Conservation (phyloP, 2,329 filamentous ascomycete genomes). For the Microcyclospora tardicrescens region DNA sequence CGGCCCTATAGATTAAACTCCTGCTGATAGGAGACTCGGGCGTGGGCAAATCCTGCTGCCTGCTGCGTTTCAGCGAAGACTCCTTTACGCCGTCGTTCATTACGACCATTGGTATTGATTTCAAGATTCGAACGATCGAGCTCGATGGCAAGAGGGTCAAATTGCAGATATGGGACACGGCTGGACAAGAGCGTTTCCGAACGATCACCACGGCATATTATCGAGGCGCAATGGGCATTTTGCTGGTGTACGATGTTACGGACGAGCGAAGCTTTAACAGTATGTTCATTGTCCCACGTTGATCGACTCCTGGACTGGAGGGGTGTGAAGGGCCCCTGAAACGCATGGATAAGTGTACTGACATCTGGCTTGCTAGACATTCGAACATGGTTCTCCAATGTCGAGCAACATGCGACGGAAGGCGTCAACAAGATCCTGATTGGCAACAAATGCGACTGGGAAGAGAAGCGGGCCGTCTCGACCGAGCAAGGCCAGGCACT, state of each 20-base stretch:
- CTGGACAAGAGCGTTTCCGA: slow-evolving; percentile 92
- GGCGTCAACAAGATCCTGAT: slow-evolving; percentile 99
- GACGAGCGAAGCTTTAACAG: slow-evolving; percentile 93
- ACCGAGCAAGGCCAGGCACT: slow-evolving; percentile 87
- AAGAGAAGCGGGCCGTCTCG: slow-evolving; percentile 91
- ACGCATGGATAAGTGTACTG: not conserved
- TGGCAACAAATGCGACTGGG: slow-evolving; percentile 99
- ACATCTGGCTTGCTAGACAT: slow-evolving; percentile 53
- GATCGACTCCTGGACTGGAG: not conserved
- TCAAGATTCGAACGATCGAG: slow-evolving; percentile 99
- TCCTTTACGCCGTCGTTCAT: slow-evolving; percentile 97
- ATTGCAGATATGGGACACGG: slow-evolving; percentile 98
- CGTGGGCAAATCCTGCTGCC: slow-evolving; percentile 93
- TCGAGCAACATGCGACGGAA: slow-evolving; percentile 94
- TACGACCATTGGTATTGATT: slow-evolving; percentile 98
- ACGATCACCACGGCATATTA: slow-evolving; percentile 99
- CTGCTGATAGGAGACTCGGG: slow-evolving; percentile 93
- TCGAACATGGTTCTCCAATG: slow-evolving; percentile 98
- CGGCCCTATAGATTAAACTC: slow-evolving; percentile 65
- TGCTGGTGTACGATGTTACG: slow-evolving; percentile 96
- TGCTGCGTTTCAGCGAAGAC: slow-evolving; percentile 93
- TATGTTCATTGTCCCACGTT: slow-evolving; percentile 34
- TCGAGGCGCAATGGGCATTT: slow-evolving; percentile 92
- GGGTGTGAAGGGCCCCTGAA: not conserved
- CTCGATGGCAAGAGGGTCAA: slow-evolving; percentile 97